Base-by-base conservation (phyloP, 495 filamentous ascomycete genomes). In the Annulohypoxylon moriforme region DNA sequence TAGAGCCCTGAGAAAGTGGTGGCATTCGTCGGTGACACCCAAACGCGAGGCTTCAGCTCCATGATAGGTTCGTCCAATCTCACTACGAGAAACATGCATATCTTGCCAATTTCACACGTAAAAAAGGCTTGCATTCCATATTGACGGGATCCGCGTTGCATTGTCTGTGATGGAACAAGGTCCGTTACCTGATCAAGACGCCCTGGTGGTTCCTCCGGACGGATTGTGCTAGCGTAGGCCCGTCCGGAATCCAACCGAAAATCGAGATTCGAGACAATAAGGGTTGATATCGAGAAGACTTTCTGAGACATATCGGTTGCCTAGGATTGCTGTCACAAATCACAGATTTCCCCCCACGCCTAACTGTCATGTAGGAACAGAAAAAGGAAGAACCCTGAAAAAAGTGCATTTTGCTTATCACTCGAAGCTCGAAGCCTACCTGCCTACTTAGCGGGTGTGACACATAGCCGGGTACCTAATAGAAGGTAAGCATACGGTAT, bases 11-110 rank as follows among this genome's bases (percentile, higher is more conserved):
- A n/a, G n/a, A n/a, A 40, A 38, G 36, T 63, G 66, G 66, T 69
- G 66, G 34, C 65, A 69, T 69, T 69, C 11, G 31, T 25, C 50
- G 18, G 66, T 69, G 49, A 69, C 50, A 69, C 71, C 40, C 61
- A 63, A 59, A 66, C 57, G 66, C 66, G 42, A 73, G 66, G 71
- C 57, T 24, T 64, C 49, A 20, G 44, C 61, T 59, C 36, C 61
- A 49, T 66, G 71, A 73, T 67, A 69, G 66, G 71, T 46, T 60
- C 65, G 50, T 66, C 58, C 24, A 25, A 46, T 29, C 57, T 42
- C 49, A 62, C 18, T 20, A 63, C 57, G 66, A 73, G 70, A 69
- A 73, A 66, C 71, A 63, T 59, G 52, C 66, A 66, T 66, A 53
- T 46, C 50, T 47, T 27, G 50, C 60, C 61, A 64, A 69, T 61